These are phyloP conservation scores for Aegilops sharonensis DNA, from an alignment of 176 grass and related monocot genomes.

Conservation along the genomic window DNA sequence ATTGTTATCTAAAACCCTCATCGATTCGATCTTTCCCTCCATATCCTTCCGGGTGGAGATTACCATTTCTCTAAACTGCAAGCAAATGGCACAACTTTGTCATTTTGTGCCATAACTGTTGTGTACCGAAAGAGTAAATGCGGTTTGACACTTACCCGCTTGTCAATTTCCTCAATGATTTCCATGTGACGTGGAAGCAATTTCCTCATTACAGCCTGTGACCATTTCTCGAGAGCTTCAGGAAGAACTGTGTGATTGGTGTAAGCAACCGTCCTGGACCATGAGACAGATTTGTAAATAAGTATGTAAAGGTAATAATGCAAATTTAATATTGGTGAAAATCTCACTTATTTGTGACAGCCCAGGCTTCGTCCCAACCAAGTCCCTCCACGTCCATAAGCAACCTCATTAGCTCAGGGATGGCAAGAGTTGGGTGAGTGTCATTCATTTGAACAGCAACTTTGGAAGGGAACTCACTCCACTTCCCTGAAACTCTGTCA, in stretches of 20 bases:
- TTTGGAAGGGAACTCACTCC: slow-evolving; percentile 74
- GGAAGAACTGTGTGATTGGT: slow-evolving; percentile 87
- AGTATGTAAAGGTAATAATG: slow-evolving; percentile 3
- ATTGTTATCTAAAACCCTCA: slow-evolving; percentile 68
- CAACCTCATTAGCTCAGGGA: slow-evolving; percentile 71
- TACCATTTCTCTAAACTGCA: slow-evolving; percentile 87
- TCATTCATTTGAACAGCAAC: slow-evolving; percentile 93
- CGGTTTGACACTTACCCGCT: slow-evolving; percentile 39
- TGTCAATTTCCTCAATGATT: slow-evolving; percentile 84
- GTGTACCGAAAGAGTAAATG: slow-evolving; percentile 14
- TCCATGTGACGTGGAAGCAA: slow-evolving; percentile 88
- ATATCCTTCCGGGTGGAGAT: slow-evolving; percentile 57
- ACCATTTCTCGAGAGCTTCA: slow-evolving; percentile 88
- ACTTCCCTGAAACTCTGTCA: slow-evolving; percentile 54
- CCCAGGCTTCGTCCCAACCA: slow-evolving; percentile 76
- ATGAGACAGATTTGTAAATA: slow-evolving; percentile 6
- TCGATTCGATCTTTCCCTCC: slow-evolving; percentile 61
- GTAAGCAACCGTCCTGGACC: slow-evolving; percentile 63
- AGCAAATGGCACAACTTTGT: slow-evolving; percentile 37
- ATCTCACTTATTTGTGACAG: slow-evolving; percentile 61
- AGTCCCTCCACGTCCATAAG: slow-evolving; percentile 74
- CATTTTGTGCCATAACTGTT: slow-evolving; percentile 29
- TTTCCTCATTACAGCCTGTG: slow-evolving; percentile 62
- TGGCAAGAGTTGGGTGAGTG: slow-evolving; percentile 75
- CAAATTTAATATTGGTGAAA: background rate